Evolutionary conservation across 2,329 filamentous ascomycete genomes (phyloP).

Genomic region (Lasiodiplodia sp.): DNA sequence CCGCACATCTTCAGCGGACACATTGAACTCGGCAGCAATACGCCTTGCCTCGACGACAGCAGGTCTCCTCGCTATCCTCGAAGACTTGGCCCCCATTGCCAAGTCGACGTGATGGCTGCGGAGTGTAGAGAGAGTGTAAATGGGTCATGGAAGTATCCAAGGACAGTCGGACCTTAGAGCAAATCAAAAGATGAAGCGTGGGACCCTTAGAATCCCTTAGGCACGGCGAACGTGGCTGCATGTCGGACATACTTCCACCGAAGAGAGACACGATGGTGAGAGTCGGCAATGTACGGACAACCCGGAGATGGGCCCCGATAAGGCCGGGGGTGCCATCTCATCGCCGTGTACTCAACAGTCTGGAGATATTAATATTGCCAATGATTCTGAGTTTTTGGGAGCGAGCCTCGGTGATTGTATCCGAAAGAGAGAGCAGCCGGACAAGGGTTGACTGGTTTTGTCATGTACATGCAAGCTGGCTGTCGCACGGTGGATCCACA

Average conservation of each 20-base stretch:
- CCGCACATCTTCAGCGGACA: constrained; percentile 17
- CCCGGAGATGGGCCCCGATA: constrained; percentile 11
- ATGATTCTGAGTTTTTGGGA: neutral
- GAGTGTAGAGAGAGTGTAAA: neutral
- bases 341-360: neutral
- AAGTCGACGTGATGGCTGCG: neutral
- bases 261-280: neutral
- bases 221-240: neutral
- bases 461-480: neutral
- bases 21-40: constrained; percentile 21
- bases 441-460: neutral
- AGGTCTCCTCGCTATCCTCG: constrained; percentile 19
- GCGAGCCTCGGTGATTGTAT: neutral
- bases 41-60: constrained; percentile 20
- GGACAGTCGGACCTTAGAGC: neutral
- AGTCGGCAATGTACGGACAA: constrained; percentile 6
- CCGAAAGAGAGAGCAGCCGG: neutral
- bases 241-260: constrained; percentile 15
- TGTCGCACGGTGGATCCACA: neutral
- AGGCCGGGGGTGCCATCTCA: constrained; percentile 4
- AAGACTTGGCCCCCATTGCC: constrained; percentile 26
- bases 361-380: neutral
- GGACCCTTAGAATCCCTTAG: neutral
- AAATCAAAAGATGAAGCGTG: neutral
- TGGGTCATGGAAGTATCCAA: neutral